Evolutionary conservation across 345 rosid species (phyloP), one percentile per base, ranked within the genome.

Genomic region (Toxicodendron radicans): DNA sequence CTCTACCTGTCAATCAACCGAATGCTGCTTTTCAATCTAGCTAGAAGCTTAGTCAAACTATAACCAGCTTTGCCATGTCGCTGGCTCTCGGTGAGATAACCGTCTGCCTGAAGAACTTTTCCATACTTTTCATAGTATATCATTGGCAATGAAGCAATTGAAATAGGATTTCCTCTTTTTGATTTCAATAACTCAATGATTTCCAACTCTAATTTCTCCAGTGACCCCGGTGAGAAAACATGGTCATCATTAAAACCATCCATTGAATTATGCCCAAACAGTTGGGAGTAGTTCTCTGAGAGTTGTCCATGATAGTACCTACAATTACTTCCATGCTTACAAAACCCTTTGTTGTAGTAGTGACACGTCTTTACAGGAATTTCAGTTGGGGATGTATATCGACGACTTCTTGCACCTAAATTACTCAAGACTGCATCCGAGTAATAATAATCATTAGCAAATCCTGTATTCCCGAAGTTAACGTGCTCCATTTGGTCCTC

Each of bases 11-110:
- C 95, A 2, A 90, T 85, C 2, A 90, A 78, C 11, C 75, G 81
- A 70, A 90, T 78, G 17, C 83, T 75, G 76, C 66, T 74, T 49
- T 74, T 83, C 79, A 90, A 54, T 69, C 90, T 66, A 14, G 87
- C 89, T 33, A 90, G 89, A 72, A 88, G 95, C 74, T 85, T 86
- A 2, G 95, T 90, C 77, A 90, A 75, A 72, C 89, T 88, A 60
- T 84, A 87, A 53, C 95, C 95, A 49, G 89, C 81, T 71, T 85
- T 88, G 27, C 95, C 95, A 52, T 90, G 90, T 41, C 95, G 81
- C 79, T 88, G 95, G 79, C 95, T 90, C 76, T 88, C 95, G 1
- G 92, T 83, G 38, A 88, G 91, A 73, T 90, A 90, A 17, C 95
- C 92, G 6, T 88, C 92, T 4, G 89, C 92, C 68, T 84, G 95